Evolutionary conservation across 805 yeast genomes (phyloP), one percentile per base, ranked within the genome.

Genomic region (Ascoidea tarda): DNA sequence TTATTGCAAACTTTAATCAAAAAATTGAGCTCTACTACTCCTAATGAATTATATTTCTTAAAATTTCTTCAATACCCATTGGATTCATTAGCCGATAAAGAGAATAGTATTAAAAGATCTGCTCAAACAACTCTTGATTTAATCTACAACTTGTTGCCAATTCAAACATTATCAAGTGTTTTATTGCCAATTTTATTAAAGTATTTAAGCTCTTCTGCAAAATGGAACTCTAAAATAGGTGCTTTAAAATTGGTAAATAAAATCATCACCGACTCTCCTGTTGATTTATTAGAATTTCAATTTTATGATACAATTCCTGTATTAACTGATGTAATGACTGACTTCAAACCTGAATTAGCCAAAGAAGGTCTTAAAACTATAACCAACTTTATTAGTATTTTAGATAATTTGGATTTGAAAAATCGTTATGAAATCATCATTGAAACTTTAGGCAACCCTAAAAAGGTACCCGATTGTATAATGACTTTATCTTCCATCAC

Each of bases 321-420:
- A 6, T 75, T 91, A 62, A 87, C 96, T 42, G 95, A 87, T 68
- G 77, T 83, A 70, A 79, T 96, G 58, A 91, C 95, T 53, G 99
- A 91, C 66, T 88, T 93, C 77, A 91, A 91, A 73, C 96, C 97
- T 2, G 99, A 91, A 69, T 76, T 93, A 53, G 89, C 96, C 32
- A 82, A 84, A 60, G 87, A 80, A 54, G 98, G 97, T 59, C 70
- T 81, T 60, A 76, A 78, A 60, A 76, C 87, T 14, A 73, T 89
- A 66, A 75, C 77, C 48, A 75, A 75, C 53, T 87, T 82, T 60
- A 95, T 90, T 57, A 77, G 79, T 59, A 84, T 87, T 49, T 75
- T 93, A 60, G 99, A 93, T 69, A 93, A 93, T 70, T 81, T 89
- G 69, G 99, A 91, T 72, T 78, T 91, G 62, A 78, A 82, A 51